phyloP scores from a whole-genome alignment of 148 eudicot genomes.

The Camellia granthamiana region DNA sequence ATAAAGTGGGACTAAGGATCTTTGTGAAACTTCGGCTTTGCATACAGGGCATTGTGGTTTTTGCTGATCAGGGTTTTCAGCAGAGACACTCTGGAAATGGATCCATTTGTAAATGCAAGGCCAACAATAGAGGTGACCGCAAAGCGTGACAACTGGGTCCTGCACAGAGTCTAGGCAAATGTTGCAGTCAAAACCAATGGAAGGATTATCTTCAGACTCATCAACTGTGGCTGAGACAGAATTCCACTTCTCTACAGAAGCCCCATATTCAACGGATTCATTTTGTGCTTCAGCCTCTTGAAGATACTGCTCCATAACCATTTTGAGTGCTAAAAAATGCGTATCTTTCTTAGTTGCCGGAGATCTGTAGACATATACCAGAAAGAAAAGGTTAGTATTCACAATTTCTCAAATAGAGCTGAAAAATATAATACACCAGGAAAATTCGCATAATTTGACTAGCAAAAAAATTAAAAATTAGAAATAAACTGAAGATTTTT shows the following conservation, averaged over 20 bases:
- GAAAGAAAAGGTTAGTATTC: conserved; percentile 5
- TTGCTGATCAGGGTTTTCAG: conserved; percentile 30
- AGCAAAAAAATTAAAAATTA: too few species aligned
- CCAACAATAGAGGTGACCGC: conserved; percentile 98
- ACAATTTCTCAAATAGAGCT: background rate
- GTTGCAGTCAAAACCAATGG: conserved; percentile 76
- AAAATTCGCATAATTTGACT: background rate
- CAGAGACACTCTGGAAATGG: conserved; percentile 30
- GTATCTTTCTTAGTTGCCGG: conserved; percentile 9
- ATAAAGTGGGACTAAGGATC: conserved; percentile 68
- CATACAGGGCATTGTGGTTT: conserved; percentile 82
- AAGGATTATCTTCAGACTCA: conserved; percentile 30
- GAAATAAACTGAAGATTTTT: background rate
- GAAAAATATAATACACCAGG: background rate
- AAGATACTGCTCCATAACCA: conserved; percentile 43
- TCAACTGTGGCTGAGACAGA: conserved; percentile 24
- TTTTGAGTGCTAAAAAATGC: background rate
- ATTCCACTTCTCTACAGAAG: conserved; percentile 27
- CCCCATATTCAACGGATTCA: conserved; percentile 17
- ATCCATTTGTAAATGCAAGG: conserved; percentile 94
- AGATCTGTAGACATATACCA: conserved; percentile 7
- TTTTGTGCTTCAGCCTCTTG: conserved; percentile 22
- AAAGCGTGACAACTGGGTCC: conserved; percentile 79
- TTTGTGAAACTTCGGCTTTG: conserved; percentile 56
- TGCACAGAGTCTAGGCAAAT: conserved; percentile 75